Base-by-base conservation (phyloP, 371 early-diverging fungal genomes). In the Umbelopsis sp. region DNA sequence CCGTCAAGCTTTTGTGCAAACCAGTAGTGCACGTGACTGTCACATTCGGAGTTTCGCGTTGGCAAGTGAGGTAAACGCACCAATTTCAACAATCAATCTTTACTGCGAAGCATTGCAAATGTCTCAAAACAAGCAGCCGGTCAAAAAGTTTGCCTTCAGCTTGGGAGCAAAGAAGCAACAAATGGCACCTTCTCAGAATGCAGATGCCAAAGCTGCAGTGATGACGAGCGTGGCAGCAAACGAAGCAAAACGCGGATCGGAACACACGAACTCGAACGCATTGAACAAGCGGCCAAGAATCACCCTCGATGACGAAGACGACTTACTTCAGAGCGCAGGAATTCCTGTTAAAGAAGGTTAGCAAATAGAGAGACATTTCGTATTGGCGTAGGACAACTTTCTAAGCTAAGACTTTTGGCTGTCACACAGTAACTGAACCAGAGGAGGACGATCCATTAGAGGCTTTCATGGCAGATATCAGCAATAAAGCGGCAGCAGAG, bases 391-490 rank as follows among this genome's bases (percentile, higher is more conserved):
- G 41, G 12, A 41, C 12, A 41, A 10, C 12, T 41, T 7, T 41
- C 41, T 41, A 41, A 41, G 41, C 7, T 12, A 7, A 41, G 12
- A 1, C 10, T 41, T 41, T 41, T 41, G 41, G 12, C 22, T 52
- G 32, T 52, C 29, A 11, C 14, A 11, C 63, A 44, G 29, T 32
- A 44, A 12, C 25, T 7, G 82, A 82, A 0, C 85, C 83, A 2
- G 90, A 89, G 0, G 93, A 90, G 4, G 91, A 89, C 12, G 95
- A 96, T 81, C 93, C 93, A 12, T 77, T 96, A 63, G 96, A 96
- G 65, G 94, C 95, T 1, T 96, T 95, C 75, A 96, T 96, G 96
- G 89, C 92, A 3, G 89, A 84, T 37, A 92, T 94, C 66, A 84
- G 81, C 66, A 79, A 86, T 35, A 82, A 89, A 65, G 90, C 86